Conservation (phyloP, 2,329 filamentous ascomycete species). For the Exophiala viscosa region DNA sequence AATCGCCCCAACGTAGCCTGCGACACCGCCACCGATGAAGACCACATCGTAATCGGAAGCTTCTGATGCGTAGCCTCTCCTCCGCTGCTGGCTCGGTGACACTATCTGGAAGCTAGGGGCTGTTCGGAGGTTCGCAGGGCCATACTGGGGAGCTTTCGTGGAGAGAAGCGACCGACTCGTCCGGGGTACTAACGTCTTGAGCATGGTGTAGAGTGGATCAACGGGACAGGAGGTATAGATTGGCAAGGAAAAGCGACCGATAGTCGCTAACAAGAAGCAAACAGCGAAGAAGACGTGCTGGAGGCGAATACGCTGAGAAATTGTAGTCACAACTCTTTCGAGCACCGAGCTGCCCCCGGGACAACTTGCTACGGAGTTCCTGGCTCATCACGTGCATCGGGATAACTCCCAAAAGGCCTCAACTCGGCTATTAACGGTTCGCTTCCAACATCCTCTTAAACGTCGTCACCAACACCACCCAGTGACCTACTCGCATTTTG, state of each 20-base stretch:
- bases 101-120: slow-evolving; percentile 28
- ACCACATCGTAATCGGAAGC: slow-evolving; percentile 92
- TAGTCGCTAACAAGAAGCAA: slow-evolving; percentile 12
- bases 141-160: slow-evolving; percentile 24
- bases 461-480: too few species aligned
- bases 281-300: slow-evolving; percentile 6
- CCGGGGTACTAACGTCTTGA: slow-evolving; percentile 25
- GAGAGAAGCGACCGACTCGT: slow-evolving; percentile 25
- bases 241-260: slow-evolving; percentile 18
- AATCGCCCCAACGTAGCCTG: slow-evolving; percentile 97
- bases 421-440: too few species aligned
- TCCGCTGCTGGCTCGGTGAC: slow-evolving; percentile 21
- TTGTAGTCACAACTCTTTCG: background rate
- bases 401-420: too few species aligned
- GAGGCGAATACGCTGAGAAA: slow-evolving; percentile 19
- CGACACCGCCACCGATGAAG: slow-evolving; percentile 96
- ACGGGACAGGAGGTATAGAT: background rate
- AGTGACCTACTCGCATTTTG: too few species aligned
- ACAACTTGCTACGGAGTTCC: too few species aligned
- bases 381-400: too few species aligned
- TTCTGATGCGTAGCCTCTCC: slow-evolving; percentile 27
- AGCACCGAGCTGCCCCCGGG: too few species aligned
- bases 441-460: too few species aligned
- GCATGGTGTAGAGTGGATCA: slow-evolving; percentile 15
- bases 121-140: slow-evolving; percentile 28